Evolutionary conservation across 192 early-diverging fungal species (phyloP).

Genomic region (Coemansia sp.): DNA sequence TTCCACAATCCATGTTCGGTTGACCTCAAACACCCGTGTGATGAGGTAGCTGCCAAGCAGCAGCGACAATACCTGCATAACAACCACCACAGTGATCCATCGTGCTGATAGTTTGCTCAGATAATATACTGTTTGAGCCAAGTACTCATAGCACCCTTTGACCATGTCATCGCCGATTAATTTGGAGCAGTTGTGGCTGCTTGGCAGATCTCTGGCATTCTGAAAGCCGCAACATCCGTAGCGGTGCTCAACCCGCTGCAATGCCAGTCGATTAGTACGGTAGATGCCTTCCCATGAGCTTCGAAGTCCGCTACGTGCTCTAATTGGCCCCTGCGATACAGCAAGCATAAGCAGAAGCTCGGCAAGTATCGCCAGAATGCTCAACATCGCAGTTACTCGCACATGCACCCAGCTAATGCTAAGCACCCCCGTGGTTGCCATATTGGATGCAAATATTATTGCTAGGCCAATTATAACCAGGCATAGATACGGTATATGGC

Average conservation of each 20-base stretch:
- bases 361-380: constrained; percentile 12
- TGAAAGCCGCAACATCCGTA: constrained; percentile 56
- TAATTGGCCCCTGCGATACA: constrained; percentile 14
- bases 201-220: constrained; percentile 32
- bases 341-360: constrained; percentile 25
- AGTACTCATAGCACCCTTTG: constrained; percentile 15
- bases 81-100: constrained; percentile 11
- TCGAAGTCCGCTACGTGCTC: constrained; percentile 22
- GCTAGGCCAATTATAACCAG: constrained; percentile 14
- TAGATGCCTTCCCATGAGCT: constrained; percentile 50
- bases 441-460: background rate
- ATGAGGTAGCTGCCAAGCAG: constrained; percentile 9
- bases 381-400: constrained; percentile 11
- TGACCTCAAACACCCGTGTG: constrained; percentile 3
- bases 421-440: constrained; percentile 12
- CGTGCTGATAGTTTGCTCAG: constrained; percentile 4
- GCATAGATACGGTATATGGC: background rate
- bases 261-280: constrained; percentile 25
- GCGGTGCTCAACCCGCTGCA: constrained; percentile 50
- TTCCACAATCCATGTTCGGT: background rate
- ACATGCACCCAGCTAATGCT: background rate
- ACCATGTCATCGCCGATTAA: background rate
- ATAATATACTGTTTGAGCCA: constrained; percentile 9
- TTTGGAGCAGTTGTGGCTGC: constrained; percentile 17
- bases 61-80: constrained; percentile 20